Evolutionary conservation across 495 filamentous ascomycete species (phyloP).

Genomic region (Hyphodiscus hymeniophilus): DNA sequence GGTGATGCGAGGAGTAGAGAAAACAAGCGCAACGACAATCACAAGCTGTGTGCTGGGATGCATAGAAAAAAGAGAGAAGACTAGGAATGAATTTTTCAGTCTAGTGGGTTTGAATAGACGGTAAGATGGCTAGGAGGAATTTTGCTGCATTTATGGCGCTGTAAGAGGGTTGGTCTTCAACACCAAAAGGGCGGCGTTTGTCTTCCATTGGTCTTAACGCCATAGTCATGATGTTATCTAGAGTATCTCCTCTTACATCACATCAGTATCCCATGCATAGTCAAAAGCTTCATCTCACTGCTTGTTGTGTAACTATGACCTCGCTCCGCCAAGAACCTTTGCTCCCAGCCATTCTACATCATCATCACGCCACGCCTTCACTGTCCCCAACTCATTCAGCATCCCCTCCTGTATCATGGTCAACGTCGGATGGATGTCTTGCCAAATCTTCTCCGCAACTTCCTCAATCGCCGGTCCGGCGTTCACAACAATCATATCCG

Average conservation of each 20-base stretch:
- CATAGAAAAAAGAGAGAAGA: conserved; percentile 88
- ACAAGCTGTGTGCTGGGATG: conserved; percentile 95
- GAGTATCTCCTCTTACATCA: neutral
- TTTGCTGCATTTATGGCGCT: conserved; percentile 17
- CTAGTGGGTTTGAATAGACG: conserved; percentile 58
- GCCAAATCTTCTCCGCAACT: conserved; percentile 42
- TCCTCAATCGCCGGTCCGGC: conserved; percentile 41
- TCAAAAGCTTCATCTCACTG: no score
- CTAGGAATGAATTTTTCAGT: conserved; percentile 86
- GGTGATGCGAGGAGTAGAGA: conserved; percentile 59
- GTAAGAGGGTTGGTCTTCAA: conserved; percentile 19
- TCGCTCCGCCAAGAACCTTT: neutral
- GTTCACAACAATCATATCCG: conserved; percentile 45
- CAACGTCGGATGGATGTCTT: conserved; percentile 8
- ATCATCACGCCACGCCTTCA: conserved; percentile 4
- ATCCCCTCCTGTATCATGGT: neutral
- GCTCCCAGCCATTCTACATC: neutral
- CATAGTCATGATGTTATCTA: conserved; percentile 8
- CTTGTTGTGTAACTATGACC: no score
- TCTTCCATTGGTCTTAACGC: conserved; percentile 23
- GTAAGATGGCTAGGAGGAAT: conserved; percentile 5
- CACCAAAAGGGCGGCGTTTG: conserved; percentile 15
- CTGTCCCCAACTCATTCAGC: neutral
- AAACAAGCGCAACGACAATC: conserved; percentile 77
- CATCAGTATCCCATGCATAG: no score